Evolutionary conservation across 306 rosid species (phyloP).

Genomic region (Vigna reflexopilosa): DNA sequence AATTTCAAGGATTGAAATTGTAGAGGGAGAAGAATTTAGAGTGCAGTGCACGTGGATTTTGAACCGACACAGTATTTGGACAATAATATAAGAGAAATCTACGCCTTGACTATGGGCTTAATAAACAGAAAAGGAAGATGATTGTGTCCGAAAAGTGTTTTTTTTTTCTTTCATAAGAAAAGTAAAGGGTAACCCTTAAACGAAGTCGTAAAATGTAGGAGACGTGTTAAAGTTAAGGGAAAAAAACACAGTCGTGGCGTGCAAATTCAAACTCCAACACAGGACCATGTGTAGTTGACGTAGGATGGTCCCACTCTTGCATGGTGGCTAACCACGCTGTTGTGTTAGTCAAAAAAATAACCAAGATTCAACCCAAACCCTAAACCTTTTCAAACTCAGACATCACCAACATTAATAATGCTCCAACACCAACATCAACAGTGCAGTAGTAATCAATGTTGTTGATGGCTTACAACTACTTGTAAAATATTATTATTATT

Average conservation of each 20-base stretch:
- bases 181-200: not conserved
- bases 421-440: not conserved
- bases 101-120: slow-evolving; percentile 38
- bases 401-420: not conserved
- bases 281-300: slow-evolving; percentile 57
- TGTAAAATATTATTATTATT: no score
- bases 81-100: slow-evolving; percentile 9
- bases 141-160: not conserved
- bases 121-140: not conserved
- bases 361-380: not conserved
- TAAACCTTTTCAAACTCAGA: slow-evolving; percentile 45
- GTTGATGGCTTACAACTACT: no score
- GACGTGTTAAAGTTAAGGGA: slow-evolving; percentile 47
- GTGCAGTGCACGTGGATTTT: slow-evolving; percentile 54
- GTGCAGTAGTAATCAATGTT: no score
- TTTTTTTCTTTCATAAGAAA: not conserved
- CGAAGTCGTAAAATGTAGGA: slow-evolving; percentile 41
- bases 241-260: slow-evolving; percentile 47
- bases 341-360: slow-evolving; percentile 26
- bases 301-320: slow-evolving; percentile 60
- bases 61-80: slow-evolving; percentile 8
- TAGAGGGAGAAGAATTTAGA: slow-evolving; percentile 5
- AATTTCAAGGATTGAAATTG: slow-evolving; percentile 10
- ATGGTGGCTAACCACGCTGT: slow-evolving; percentile 44
- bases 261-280: slow-evolving; percentile 59